phyloP scores from a whole-genome alignment of 2,329 filamentous ascomycete genomes.

The Cyphellophora europaea region DNA sequence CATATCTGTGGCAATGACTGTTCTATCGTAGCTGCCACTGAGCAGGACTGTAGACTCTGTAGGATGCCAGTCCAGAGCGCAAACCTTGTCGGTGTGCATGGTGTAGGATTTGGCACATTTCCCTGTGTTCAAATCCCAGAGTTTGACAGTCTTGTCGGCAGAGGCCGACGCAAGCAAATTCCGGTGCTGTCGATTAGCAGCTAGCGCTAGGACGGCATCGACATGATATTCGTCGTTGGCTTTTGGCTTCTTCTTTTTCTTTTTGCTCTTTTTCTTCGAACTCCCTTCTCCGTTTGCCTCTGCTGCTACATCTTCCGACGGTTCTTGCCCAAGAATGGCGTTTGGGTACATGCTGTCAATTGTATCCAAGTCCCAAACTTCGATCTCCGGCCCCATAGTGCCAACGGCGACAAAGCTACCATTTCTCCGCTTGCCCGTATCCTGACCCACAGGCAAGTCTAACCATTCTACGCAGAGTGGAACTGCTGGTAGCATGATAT shows the following conservation, averaged over 20 bases:
- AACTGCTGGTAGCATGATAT: conserved; percentile 97
- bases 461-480: conserved; percentile 94
- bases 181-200: conserved; percentile 85
- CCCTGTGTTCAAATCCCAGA: conserved; percentile 90
- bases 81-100: conserved; percentile 96
- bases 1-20: conserved; percentile 93
- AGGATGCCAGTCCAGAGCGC: conserved; percentile 88
- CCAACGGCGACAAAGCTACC: conserved; percentile 93
- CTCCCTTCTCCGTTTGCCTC: conserved; percentile 26
- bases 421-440: conserved; percentile 52
- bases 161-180: conserved; percentile 92
- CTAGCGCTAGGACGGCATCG: conserved; percentile 82
- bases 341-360: conserved; percentile 98
- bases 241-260: conserved; percentile 83
- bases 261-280: conserved; percentile 61
- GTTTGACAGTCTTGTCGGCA: conserved; percentile 92
- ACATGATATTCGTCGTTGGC: conserved; percentile 88
- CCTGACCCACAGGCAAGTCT: conserved; percentile 76
- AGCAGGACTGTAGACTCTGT: conserved; percentile 79
- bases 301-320: conserved; percentile 39
- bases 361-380: conserved; percentile 94
- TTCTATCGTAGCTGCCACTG: conserved; percentile 90
- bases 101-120: conserved; percentile 92
- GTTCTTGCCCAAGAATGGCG: conserved; percentile 77
- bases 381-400: conserved; percentile 97